Evolutionary conservation across 2,329 filamentous ascomycete genomes (phyloP), one percentile per base, ranked within the genome.

Genomic region (Verticillium isaacii): DNA sequence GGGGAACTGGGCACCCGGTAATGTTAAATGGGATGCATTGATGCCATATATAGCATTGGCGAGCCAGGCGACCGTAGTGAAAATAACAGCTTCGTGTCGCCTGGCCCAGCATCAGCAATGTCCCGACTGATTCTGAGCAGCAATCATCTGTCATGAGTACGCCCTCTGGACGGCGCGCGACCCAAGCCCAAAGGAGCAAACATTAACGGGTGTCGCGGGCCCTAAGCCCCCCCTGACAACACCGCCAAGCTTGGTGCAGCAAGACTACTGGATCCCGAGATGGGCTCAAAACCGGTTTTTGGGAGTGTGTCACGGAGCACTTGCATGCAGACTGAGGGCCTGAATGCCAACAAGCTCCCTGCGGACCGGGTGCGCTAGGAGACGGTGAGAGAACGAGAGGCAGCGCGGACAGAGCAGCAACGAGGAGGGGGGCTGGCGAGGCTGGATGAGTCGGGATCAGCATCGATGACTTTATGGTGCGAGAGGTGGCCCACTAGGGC

Each of bases 221-320:
- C n/a, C 45, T 50, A 50, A 9, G 6, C 45, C 25, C 12, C 34
- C 34, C 19, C 32, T 32, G 25, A 56, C n/a, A 32, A 15, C 45
- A 58, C 62, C 63, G 62, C 62, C 63, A 60, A 65, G 62, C 57
- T 62, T 62, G 62, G 63, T 50, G 32, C 32, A 60, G 45, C 32
- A 39, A 62, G 55, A 45, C 56, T 57, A 65, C 60, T 64, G 57
- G 61, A 61, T 52, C 56, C 62, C 56, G 50, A 56, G 50, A 50
- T 60, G 60, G 45, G 39, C 39, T 37, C 56, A 64, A 64, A 65
- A 64, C 59, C 57, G 62, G 62, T 64, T 65, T 65, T 29, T 64
- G 29, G 45, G 50, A 59, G 29, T 8, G 45, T 63, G 62, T 65
- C 62, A 62, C 63, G 50, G 60, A 62, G 60, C 60, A 57, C 60